Percentiles rank a stretch among this genome's conserved stretches.
Evolutionary conservation across 2,329 filamentous ascomycete genomes (phyloP).

Genomic region (Proliferodiscus dingleyae): DNA sequence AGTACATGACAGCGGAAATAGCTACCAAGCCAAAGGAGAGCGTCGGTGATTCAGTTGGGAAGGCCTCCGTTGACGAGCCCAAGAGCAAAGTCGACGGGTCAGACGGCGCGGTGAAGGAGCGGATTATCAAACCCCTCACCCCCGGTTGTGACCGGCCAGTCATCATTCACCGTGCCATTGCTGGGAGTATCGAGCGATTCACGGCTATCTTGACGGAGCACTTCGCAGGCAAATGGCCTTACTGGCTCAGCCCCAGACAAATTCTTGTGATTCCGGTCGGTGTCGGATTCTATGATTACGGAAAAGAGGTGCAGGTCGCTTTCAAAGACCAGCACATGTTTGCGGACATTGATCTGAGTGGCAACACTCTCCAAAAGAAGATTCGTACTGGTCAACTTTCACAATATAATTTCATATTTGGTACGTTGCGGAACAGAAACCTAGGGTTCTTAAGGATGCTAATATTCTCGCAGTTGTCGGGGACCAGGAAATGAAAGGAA

Average conservation of each 20-base stretch:
- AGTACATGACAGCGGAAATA: conserved; percentile 72
- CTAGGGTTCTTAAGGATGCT: not conserved
- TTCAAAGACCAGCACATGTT: conserved; percentile 66
- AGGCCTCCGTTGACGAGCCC: conserved; percentile 35
- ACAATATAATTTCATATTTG: conserved; percentile 81
- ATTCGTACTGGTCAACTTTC: conserved; percentile 75
- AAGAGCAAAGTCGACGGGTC: conserved; percentile 37
- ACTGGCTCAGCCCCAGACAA: conserved; percentile 83
- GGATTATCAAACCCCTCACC: conserved; percentile 47
- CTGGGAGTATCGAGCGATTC: conserved; percentile 64
- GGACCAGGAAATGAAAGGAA: conserved; percentile 54
- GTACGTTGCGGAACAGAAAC: conserved; percentile 39
- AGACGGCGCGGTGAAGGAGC: conserved; percentile 39
- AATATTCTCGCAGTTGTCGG: conserved; percentile 47
- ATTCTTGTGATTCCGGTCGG: conserved; percentile 75
- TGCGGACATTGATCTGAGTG: conserved; percentile 64
- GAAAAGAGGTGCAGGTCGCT: conserved; percentile 64
- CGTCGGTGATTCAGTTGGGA: conserved; percentile 32
- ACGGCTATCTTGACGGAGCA: conserved; percentile 78
- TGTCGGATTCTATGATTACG: conserved; percentile 66
- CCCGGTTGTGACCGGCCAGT: conserved; percentile 73
- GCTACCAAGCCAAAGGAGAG: conserved; percentile 39
- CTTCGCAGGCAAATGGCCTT: conserved; percentile 83
- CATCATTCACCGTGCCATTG: conserved; percentile 81
- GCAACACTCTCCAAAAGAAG: conserved; percentile 87